Conservation (phyloP, 768 basidiomycete species). For the Xanthoconium stramineum region DNA sequence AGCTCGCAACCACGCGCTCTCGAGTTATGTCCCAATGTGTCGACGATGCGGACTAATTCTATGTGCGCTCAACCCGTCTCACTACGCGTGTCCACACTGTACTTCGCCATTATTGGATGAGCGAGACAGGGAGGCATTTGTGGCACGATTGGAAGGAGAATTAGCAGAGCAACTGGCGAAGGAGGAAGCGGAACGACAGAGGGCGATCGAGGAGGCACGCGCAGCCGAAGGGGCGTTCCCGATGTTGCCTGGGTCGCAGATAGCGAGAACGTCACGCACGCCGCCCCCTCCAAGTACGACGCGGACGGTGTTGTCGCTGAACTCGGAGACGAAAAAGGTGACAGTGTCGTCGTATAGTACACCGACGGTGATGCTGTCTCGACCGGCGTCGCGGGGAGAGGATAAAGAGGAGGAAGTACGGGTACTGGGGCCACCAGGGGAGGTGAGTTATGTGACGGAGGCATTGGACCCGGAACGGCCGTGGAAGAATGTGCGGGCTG, state of each 20-base stretch:
- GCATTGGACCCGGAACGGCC: conserved; percentile 32
- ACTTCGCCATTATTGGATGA: conserved; percentile 35
- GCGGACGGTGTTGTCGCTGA: conserved; percentile 60
- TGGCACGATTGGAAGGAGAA: conserved; percentile 42
- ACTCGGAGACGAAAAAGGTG: conserved; percentile 48
- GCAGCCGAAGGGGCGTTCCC: conserved; percentile 62
- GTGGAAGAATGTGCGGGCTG: conserved; percentile 43
- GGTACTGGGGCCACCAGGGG: conserved; percentile 37
- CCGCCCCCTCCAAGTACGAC: conserved; percentile 35
- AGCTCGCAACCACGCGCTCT: conserved; percentile 62
- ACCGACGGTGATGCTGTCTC: conserved; percentile 31
- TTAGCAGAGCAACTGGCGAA: conserved; percentile 40
- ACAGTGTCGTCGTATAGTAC: conserved; percentile 50
- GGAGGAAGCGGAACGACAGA: conserved; percentile 50
- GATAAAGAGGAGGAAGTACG: conserved; percentile 37
- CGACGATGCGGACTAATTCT: conserved; percentile 58
- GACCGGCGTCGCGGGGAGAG: conserved; percentile 35
- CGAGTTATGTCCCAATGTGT: conserved; percentile 54
- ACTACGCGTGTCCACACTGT: conserved; percentile 57
- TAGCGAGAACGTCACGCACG: conserved; percentile 10
- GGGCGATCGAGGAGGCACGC: conserved; percentile 45
- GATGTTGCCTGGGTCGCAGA: conserved; percentile 34
- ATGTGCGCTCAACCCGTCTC: conserved; percentile 54
- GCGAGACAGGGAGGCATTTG: conserved; percentile 34
- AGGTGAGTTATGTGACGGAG: conserved; percentile 36